Percentiles rank a stretch among this genome's conserved stretches.
Conservation (phyloP, 768 basidiomycete species). For the Hygrocybe coccinea region DNA sequence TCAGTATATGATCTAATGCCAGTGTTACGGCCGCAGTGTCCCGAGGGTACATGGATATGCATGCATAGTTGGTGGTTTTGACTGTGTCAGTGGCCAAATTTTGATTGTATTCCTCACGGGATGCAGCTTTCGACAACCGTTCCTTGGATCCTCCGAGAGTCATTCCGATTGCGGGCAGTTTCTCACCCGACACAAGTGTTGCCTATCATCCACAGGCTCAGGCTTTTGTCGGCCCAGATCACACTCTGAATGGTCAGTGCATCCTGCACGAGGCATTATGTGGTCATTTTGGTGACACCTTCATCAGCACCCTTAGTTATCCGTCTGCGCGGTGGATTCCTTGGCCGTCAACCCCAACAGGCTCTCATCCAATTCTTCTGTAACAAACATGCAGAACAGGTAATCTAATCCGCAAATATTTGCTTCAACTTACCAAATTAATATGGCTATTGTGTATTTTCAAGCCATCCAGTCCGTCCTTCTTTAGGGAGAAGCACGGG, state of each 20-base stretch:
- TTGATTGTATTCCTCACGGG: not conserved
- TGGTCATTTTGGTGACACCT: too few relatives aligned
- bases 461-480: not conserved
- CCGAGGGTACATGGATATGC: constrained; percentile 8
- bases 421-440: too few relatives aligned
- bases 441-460: not conserved
- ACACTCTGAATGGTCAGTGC: not conserved
- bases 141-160: too few relatives aligned
- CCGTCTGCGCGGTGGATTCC: not conserved
- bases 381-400: not conserved
- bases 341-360: not conserved
- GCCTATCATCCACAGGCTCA: too few relatives aligned
- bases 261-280: not conserved
- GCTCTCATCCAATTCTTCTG: not conserved
- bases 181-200: too few relatives aligned
- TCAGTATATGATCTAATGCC: too few relatives aligned
- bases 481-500: not conserved
- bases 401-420: not conserved
- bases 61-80: not conserved
- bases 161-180: too few relatives aligned
- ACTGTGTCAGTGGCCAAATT: not conserved
- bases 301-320: not conserved
- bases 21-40: constrained; percentile 10
- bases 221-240: not conserved
- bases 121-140: not conserved